Evolutionary conservation across 2,329 filamentous ascomycete species (phyloP).

Genomic region (Didymella exigua): DNA sequence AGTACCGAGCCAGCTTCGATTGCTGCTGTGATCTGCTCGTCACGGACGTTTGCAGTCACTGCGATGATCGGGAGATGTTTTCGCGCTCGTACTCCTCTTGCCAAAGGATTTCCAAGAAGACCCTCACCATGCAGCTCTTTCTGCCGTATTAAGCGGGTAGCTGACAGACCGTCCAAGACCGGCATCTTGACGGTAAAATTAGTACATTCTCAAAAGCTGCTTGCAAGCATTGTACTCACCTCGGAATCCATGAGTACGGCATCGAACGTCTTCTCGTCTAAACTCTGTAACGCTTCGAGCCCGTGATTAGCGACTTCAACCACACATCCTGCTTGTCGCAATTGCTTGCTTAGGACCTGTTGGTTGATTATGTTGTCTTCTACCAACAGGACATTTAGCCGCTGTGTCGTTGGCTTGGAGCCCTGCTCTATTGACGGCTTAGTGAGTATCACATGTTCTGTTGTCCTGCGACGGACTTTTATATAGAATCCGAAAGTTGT

Average conservation of each 20-base stretch:
- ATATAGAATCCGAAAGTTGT: conserved; percentile 35
- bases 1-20: conserved; percentile 1
- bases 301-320: conserved; percentile 45
- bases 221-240: not conserved
- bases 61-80: conserved; percentile 29
- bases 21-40: not conserved
- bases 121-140: conserved; percentile 4
- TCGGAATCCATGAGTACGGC: conserved; percentile 56
- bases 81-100: conserved; percentile 18
- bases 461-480: conserved; percentile 16
- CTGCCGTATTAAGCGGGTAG: conserved; percentile 27
- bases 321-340: conserved; percentile 38
- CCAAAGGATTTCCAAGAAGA: conserved; percentile 24
- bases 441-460: not conserved
- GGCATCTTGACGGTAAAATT: conserved; percentile 32
- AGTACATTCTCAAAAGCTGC: not conserved
- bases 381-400: conserved; percentile 40
- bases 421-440: not conserved
- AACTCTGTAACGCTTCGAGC: conserved; percentile 41
- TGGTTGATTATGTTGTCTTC: conserved; percentile 50
- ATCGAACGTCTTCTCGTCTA: conserved; percentile 38
- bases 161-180: conserved; percentile 32
- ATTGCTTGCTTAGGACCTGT: conserved; percentile 41
- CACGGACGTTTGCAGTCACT: conserved; percentile 35
- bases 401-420: not conserved